Conservation (phyloP, 2,329 filamentous ascomycete species). For the Canariomyces notabilis region DNA sequence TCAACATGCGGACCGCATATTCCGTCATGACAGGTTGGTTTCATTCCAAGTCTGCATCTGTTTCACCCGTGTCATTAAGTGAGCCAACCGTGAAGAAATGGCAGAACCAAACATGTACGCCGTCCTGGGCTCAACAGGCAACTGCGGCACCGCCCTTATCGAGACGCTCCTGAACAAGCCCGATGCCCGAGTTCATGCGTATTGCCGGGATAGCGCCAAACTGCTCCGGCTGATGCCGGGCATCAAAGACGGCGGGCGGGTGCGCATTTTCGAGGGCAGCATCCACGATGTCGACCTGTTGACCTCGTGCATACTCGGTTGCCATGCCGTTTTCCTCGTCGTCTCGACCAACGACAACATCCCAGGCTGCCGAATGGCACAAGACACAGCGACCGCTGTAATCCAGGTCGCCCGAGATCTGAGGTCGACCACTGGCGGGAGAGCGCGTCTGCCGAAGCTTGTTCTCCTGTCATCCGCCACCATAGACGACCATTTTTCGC, state of each 20-base stretch:
- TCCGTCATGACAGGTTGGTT: no score
- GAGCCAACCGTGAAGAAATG: no score
- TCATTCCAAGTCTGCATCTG: no score
- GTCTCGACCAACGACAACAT: constrained; percentile 40
- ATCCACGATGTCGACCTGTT: constrained; percentile 37
- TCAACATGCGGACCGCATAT: no score
- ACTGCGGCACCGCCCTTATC: constrained; percentile 39
- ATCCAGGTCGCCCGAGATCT: constrained; percentile 33
- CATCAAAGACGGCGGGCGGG: no score
- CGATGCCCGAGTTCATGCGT: constrained; percentile 35
- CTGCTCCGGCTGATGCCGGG: constrained; percentile 30
- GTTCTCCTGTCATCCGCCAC: constrained; percentile 40
- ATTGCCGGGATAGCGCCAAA: constrained; percentile 40
- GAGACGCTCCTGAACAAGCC: constrained; percentile 33
- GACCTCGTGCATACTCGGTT: constrained; percentile 31
- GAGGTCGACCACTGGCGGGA: constrained; percentile 5
- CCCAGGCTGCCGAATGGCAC: constrained; percentile 35
- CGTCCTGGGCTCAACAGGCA: constrained; percentile 40
- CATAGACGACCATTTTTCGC: constrained; percentile 35
- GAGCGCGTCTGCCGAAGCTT: constrained; percentile 32
- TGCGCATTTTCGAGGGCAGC: no score
- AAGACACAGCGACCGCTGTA: constrained; percentile 34
- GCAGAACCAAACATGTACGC: no score
- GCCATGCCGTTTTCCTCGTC: constrained; percentile 36
- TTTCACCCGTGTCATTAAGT: no score